Percentiles rank a stretch among this genome's conserved stretches.
Conservation (phyloP, 2,329 filamentous ascomycete species). For the Albifimbria verrucaria region DNA sequence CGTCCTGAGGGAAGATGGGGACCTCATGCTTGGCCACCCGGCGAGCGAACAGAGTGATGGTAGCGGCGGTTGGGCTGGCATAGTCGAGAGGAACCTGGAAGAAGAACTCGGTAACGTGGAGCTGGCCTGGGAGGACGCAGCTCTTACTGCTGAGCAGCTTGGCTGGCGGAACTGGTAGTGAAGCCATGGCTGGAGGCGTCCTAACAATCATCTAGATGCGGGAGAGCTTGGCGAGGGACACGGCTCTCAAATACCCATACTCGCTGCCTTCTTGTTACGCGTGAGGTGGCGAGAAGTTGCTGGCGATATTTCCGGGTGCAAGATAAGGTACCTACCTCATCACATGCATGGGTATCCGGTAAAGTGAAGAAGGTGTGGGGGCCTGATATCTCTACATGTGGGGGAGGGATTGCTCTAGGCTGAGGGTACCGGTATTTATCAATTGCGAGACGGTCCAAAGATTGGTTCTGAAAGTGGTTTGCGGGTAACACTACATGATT, state of each 20-base stretch:
- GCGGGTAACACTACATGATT: no score
- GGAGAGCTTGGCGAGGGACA: neutral
- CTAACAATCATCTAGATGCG: neutral
- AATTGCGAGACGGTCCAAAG: no score
- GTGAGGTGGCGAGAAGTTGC: no score
- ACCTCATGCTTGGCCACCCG: constrained; percentile 65
- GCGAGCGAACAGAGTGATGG: constrained; percentile 74
- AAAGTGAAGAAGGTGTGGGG: no score
- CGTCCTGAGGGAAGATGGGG: constrained; percentile 48
- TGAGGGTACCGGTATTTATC: no score
- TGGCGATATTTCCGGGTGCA: no score
- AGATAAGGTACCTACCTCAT: no score
- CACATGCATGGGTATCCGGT: no score
- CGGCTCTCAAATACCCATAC: neutral
- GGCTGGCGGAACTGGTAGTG: constrained; percentile 28
- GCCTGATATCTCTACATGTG: no score
- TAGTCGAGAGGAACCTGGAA: constrained; percentile 87
- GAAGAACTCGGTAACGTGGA: constrained; percentile 76
- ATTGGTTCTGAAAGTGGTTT: no score
- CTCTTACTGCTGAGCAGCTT: constrained; percentile 38
- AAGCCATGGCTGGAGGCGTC: neutral
- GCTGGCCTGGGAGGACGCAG: constrained; percentile 55
- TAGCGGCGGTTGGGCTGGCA: constrained; percentile 53
- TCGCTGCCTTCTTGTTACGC: no score
- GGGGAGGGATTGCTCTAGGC: no score